phyloP scores from a whole-genome alignment of 2,329 filamentous ascomycete species.

The Fusarium tjaetaba region DNA sequence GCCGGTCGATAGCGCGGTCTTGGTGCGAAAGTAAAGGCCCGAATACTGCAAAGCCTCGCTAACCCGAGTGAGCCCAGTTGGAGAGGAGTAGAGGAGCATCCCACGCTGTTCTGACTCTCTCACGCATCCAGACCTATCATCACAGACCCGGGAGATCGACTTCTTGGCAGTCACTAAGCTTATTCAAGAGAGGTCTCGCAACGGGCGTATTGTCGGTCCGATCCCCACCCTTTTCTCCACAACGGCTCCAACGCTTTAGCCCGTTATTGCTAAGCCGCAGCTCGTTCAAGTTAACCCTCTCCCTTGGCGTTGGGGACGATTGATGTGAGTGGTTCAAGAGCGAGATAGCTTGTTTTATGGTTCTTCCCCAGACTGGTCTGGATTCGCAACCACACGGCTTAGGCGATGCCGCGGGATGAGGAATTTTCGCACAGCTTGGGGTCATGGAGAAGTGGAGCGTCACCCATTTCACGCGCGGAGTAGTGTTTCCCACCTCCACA shows the following conservation, averaged over 20 bases:
- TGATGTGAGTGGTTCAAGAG: background rate
- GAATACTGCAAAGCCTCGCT: conserved; percentile 9
- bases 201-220: conserved; percentile 29
- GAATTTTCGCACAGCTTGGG: conserved; percentile 4
- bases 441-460: conserved; percentile 21
- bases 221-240: conserved; percentile 11
- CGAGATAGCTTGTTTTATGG: conserved; percentile 34
- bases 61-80: background rate
- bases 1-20: conserved; percentile 20
- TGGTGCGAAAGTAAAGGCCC: conserved; percentile 15
- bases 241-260: background rate
- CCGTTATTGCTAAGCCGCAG: fast-evolving
- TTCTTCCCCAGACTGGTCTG: conserved; percentile 32
- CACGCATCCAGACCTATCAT: background rate
- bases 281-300: background rate
- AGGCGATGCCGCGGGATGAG: conserved; percentile 12
- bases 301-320: background rate
- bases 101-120: background rate
- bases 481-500: conserved; percentile 9
- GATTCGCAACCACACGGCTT: background rate
- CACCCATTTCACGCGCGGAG: background rate
- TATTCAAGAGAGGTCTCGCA: conserved; percentile 6
- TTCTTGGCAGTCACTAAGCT: conserved; percentile 19
- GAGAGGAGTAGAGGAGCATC: background rate
- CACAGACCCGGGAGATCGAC: conserved; percentile 21